These are phyloP conservation scores for Hypoxylon sp. DNA, from an alignment of 2,329 filamentous ascomycete species.

Conservation along the genomic window DNA sequence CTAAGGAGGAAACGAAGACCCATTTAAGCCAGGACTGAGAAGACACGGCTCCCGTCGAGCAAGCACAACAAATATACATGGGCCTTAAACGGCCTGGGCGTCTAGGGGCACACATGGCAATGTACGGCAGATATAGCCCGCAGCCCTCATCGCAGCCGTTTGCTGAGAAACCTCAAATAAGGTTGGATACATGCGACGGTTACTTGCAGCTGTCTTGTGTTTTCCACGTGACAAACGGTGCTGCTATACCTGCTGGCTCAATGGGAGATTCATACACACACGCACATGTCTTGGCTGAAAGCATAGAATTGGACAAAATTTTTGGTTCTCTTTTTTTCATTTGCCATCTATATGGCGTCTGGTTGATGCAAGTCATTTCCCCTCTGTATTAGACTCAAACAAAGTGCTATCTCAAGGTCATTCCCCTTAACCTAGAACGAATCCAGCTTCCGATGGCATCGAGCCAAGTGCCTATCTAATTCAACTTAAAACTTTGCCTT, in stretches of 20 bases:
- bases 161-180: conserved; percentile 48
- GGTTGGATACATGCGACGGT: conserved; percentile 49
- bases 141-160: conserved; percentile 43
- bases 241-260: conserved; percentile 26
- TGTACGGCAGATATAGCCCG: no score
- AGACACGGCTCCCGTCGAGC: conserved; percentile 18
- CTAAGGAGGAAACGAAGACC: background rate
- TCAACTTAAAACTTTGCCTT: background rate
- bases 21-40: conserved; percentile 14
- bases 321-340: background rate
- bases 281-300: conserved; percentile 33
- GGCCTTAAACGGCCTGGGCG: no score
- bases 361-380: no score
- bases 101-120: no score
- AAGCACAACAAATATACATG: conserved; percentile 15
- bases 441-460: background rate
- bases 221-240: conserved; percentile 52
- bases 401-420: conserved; percentile 6
- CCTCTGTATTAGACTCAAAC: background rate
- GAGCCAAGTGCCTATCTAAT: background rate
- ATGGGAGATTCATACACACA: conserved; percentile 31
- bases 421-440: background rate
- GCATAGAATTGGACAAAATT: background rate
- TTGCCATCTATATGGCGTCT: no score
- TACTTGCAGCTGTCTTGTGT: conserved; percentile 50